Evolutionary conservation across 257 asterid genomes (phyloP).

Genomic region (Capsicum chinense): DNA sequence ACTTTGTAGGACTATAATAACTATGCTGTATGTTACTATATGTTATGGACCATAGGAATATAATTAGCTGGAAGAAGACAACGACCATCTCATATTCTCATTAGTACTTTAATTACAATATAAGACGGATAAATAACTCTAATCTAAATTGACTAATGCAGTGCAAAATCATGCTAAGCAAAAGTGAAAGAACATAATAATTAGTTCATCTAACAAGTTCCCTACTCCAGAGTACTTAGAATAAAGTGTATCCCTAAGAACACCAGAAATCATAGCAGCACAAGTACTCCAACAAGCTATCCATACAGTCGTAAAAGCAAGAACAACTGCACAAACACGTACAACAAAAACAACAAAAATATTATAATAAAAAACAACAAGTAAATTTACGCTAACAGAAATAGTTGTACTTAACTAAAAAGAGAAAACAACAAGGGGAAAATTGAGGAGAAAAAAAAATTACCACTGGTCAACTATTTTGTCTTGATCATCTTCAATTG

Average conservation of each 20-base stretch:
- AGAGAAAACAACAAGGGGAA: neutral
- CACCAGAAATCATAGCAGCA: conserved; percentile 58
- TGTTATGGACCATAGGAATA: neutral
- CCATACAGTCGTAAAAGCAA: conserved; percentile 66
- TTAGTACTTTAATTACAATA: neutral
- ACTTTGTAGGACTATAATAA: no score
- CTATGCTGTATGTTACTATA: no score
- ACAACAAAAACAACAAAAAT: neutral
- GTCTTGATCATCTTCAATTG: conserved; percentile 58
- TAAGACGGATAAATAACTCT: neutral
- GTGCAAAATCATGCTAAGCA: neutral
- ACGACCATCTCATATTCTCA: neutral
- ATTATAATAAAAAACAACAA: neutral
- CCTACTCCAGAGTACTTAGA: neutral
- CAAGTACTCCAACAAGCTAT: conserved; percentile 51
- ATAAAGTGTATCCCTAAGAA: neutral
- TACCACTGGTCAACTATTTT: conserved; percentile 60
- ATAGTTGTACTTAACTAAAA: neutral
- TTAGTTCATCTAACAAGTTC: neutral
- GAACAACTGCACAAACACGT: conserved; percentile 57
- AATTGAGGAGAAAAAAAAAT: neutral
- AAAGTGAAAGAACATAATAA: neutral
- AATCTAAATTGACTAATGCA: neutral
- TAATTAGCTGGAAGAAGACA: neutral
- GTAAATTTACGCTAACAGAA: neutral